Evolutionary conservation across 2,329 filamentous ascomycete species (phyloP), one percentile per base, ranked within the genome.

Genomic region (Fusarium graminum): DNA sequence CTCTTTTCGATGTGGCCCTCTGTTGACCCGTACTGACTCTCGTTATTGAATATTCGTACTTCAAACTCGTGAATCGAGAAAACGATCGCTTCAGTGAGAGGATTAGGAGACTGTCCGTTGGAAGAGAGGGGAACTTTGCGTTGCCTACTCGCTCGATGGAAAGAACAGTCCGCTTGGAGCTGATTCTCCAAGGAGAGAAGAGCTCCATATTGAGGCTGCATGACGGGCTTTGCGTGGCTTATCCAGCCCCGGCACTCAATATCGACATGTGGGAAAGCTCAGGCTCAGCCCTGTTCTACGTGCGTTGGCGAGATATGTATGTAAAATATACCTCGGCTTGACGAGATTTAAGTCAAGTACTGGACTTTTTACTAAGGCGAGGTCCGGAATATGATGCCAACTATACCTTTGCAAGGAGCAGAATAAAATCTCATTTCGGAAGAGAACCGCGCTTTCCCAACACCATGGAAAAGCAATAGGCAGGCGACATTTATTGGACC

Each of bases 401-500:
- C 22, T 22, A 6, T 22, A 22, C 22, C 22, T 22, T 38, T 22
- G 29, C 11, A 26, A 49, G 63, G 43, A 59, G 54, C 49, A 42
- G 42, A 67, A 45, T n/a, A 43, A 38, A n/a, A 42, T 38, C 19
- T 32, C n/a, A 30, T 52, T 26, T 30, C 40, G 55, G 45, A 64
- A 51, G 41, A 39, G 52, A 64, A 42, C 63, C 52, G 59, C 64
- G 60, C 53, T 60, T 64, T 63, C 45, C 49, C 19, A 46, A 25
- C 29, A 34, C 40, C 34, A 36, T n/a, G 34, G n/a, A 16, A 36
- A n/a, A 36, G 34, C n/a, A 6, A 30, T 19, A 45, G 17, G 28
- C 26, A 41, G 55, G 28, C 29, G 39, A 42, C 26, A 34, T 12
- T 50, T 45, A 47, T 22, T 22, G 22, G 46, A n/a, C 34, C 53